Percentiles rank a stretch among this genome's conserved stretches.
These are phyloP conservation scores for Lyophyllum semitale DNA, from an alignment of 768 basidiomycete species.

Conservation along the genomic window DNA sequence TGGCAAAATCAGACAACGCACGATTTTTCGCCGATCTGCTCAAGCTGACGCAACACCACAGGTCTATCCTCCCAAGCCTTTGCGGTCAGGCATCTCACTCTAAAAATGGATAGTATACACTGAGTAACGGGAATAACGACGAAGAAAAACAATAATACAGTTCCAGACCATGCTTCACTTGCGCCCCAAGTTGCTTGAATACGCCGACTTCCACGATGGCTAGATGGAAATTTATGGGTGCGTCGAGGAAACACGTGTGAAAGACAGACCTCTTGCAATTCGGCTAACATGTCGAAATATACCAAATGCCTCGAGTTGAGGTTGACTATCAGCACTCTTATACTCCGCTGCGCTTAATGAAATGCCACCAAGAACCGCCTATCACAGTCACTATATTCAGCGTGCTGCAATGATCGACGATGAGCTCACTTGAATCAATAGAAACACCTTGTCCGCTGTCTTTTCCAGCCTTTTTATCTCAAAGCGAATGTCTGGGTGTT, in stretches of 20 bases:
- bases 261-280: constrained; percentile 65
- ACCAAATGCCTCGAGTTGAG: constrained; percentile 64
- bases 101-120: constrained; percentile 24
- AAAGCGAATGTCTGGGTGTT: constrained; percentile 80
- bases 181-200: constrained; percentile 61
- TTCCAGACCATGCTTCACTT: constrained; percentile 75
- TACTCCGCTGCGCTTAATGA: constrained; percentile 70
- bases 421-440: constrained; percentile 70
- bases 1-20: constrained; percentile 34
- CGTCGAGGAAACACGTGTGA: not conserved
- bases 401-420: not conserved
- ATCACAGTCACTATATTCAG: not conserved
- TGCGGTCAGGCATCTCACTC: constrained; percentile 75
- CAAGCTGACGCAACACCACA: constrained; percentile 81
- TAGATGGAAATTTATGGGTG: constrained; percentile 27
- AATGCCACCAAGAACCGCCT: constrained; percentile 77
- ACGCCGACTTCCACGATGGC: constrained; percentile 81
- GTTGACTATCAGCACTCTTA: constrained; percentile 70
- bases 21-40: constrained; percentile 93
- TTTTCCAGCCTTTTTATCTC: constrained; percentile 69
- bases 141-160: constrained; percentile 46
- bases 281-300: constrained; percentile 79
- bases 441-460: constrained; percentile 75
- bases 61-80: constrained; percentile 93
- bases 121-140: not conserved